These are phyloP conservation scores for Buxus sempervirens DNA, from an alignment of 164 flowering plant genomes.

Conservation along the genomic window DNA sequence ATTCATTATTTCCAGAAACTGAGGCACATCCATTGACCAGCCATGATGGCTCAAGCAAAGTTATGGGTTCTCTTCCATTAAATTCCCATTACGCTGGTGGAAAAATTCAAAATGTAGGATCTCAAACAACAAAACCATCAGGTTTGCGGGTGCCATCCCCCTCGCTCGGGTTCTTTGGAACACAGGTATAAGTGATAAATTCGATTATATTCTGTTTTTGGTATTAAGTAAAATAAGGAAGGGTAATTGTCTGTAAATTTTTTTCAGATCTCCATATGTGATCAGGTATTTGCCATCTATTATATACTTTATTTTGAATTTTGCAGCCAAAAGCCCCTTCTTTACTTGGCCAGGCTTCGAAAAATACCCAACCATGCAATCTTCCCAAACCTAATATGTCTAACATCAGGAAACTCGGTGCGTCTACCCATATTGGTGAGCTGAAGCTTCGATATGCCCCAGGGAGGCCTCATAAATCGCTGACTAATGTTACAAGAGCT, in stretches of 20 bases:
- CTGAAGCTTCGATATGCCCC: constrained; percentile 1
- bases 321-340: constrained; percentile 50
- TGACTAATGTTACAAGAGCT: not conserved
- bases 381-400: constrained; percentile 17
- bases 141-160: constrained; percentile 94
- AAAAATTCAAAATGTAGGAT: constrained; percentile 22
- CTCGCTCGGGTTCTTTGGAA: constrained; percentile 63
- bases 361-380: constrained; percentile 20
- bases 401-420: constrained; percentile 8
- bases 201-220: not conserved
- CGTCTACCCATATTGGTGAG: constrained; percentile 2
- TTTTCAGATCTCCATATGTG: not conserved
- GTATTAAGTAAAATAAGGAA: no score
- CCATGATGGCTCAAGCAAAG: constrained; percentile 14
- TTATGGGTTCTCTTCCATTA: constrained; percentile 22
- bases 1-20: constrained; percentile 12
- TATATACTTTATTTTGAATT: not conserved
- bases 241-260: not conserved
- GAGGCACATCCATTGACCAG: constrained; percentile 17
- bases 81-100: constrained; percentile 15
- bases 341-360: constrained; percentile 16
- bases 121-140: constrained; percentile 55
- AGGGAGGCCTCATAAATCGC: constrained; percentile 5
- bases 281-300: not conserved
- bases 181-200: constrained; percentile 41